phyloP scores from a whole-genome alignment of 257 asterid species.

The Nicotiana sylvestris region DNA sequence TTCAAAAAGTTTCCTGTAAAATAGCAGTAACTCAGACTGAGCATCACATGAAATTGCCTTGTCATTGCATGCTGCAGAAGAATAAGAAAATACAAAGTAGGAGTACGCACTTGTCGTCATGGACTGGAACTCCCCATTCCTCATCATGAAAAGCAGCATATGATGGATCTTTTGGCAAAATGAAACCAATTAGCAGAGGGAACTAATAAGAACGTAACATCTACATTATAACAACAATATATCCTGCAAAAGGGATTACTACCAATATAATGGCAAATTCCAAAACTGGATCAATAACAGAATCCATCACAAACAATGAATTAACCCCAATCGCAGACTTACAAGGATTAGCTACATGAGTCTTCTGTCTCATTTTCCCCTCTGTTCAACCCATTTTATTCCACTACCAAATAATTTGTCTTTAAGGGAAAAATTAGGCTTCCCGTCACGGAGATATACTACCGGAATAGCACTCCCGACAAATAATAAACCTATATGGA shows the following conservation, averaged over 20 bases:
- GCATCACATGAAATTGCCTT: conserved; percentile 12
- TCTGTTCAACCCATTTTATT: neutral
- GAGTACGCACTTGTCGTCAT: conserved; percentile 64
- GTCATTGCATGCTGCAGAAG: conserved; percentile 1
- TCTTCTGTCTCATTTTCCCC: neutral
- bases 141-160: conserved; percentile 89
- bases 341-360: neutral
- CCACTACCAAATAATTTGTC: neutral
- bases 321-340: neutral
- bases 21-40: conserved; percentile 18
- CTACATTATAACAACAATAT: conserved; percentile 2
- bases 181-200: conserved; percentile 30
- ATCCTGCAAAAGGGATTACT: neutral
- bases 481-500: neutral
- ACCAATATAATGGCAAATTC: neutral
- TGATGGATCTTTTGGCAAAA: conserved; percentile 41
- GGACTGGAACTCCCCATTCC: conserved; percentile 94
- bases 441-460: neutral
- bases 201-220: conserved; percentile 6
- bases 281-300: neutral
- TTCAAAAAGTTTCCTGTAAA: conserved; percentile 80
- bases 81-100: conserved; percentile 16
- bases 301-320: conserved; percentile 10
- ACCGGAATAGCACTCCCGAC: neutral
- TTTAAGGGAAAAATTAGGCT: neutral